Percentiles rank a stretch among this genome's conserved stretches.
phyloP scores from a whole-genome alignment of 2,329 filamentous ascomycete species.

The Trichoderma semiorbis region DNA sequence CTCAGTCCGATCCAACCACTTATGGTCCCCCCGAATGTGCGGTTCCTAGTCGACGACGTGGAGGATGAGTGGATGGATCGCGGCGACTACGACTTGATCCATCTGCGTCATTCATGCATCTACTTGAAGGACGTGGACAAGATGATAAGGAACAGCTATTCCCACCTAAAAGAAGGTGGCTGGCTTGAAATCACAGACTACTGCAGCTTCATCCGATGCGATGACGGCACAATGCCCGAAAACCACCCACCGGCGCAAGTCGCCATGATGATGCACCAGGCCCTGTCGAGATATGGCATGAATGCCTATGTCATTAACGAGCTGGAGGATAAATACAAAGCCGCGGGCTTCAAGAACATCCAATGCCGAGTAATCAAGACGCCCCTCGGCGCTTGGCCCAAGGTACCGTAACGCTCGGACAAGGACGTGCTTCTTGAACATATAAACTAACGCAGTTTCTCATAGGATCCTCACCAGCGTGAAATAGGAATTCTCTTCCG shows the following conservation, averaged over 20 bases:
- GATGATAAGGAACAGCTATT: constrained; percentile 21
- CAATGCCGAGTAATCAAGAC: constrained; percentile 37
- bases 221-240: constrained; percentile 32
- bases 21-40: constrained; percentile 40
- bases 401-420: constrained; percentile 12
- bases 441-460: not conserved
- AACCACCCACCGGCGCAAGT: constrained; percentile 20
- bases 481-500: constrained; percentile 39
- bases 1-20: constrained; percentile 39
- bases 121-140: constrained; percentile 21
- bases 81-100: constrained; percentile 30
- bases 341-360: constrained; percentile 24
- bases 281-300: constrained; percentile 21
- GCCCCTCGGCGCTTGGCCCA: constrained; percentile 37
- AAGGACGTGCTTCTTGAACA: not conserved
- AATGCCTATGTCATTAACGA: constrained; percentile 21
- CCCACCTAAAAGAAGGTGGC: constrained; percentile 39
- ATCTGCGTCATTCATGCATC: constrained; percentile 28
- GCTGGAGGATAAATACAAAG: constrained; percentile 19
- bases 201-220: constrained; percentile 32
- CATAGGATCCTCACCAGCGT: constrained; percentile 27
- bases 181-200: constrained; percentile 43
- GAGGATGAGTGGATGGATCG: constrained; percentile 32
- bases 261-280: constrained; percentile 18
- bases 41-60: constrained; percentile 37